Conservation (phyloP, 331 rosid species). For the Malus hybrid region DNA sequence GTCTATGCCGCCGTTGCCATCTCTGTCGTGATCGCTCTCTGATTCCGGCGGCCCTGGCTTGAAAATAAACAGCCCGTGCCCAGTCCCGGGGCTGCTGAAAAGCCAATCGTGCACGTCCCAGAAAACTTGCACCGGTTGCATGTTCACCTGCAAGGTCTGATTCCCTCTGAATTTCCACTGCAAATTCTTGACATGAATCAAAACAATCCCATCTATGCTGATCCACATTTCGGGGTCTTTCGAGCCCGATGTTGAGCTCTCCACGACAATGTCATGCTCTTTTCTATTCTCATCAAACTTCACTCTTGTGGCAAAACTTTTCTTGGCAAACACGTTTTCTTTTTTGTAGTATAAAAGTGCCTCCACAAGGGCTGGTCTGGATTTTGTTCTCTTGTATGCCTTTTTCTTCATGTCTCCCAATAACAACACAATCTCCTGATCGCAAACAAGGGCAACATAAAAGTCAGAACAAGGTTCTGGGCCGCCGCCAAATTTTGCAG, state of each 20-base stretch:
- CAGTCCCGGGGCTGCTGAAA: constrained; percentile 45
- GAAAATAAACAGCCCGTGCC: constrained; percentile 67
- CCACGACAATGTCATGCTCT: constrained; percentile 72
- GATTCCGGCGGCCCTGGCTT: constrained; percentile 45
- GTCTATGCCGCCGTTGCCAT: constrained; percentile 5
- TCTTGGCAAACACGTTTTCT: constrained; percentile 80
- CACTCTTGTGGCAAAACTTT: constrained; percentile 53
- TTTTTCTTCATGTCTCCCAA: constrained; percentile 69
- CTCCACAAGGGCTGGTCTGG: constrained; percentile 41
- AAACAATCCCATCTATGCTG: constrained; percentile 65
- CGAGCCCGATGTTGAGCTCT: constrained; percentile 41
- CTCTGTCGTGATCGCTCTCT: constrained; percentile 37
- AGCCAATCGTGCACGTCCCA: constrained; percentile 90
- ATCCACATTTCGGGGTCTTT: constrained; percentile 89
- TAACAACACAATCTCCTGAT: constrained; percentile 53
- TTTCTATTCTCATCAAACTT: constrained; percentile 47
- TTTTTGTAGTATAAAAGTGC: constrained; percentile 42
- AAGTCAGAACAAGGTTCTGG: constrained; percentile 68
- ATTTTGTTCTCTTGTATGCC: constrained; percentile 65
- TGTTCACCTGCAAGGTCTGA: constrained; percentile 53
- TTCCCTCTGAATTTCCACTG: constrained; percentile 90
- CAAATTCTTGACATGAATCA: constrained; percentile 70
- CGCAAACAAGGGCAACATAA: constrained; percentile 53
- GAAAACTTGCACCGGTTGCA: constrained; percentile 54
- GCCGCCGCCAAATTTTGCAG: constrained; percentile 45